Base-by-base conservation (phyloP, 116 monocot species). In the Dioscorea cayenensis region DNA sequence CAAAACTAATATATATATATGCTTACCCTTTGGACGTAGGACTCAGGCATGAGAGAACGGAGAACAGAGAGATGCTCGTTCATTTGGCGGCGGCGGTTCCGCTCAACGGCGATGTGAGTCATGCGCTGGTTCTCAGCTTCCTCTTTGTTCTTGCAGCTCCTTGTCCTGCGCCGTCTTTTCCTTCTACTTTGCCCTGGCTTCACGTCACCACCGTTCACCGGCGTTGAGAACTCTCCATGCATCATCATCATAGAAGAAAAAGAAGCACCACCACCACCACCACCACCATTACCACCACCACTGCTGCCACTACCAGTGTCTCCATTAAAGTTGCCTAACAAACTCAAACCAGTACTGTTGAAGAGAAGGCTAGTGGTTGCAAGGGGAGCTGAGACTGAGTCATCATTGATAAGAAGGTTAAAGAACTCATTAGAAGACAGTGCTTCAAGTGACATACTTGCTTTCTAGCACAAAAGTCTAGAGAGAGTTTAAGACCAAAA, bases 101-200 rank as follows among this genome's bases (percentile, higher is more conserved):
- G 81, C 78, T 92, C 92, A 52, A 92, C 92, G 65, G 92, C 88
- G 75, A 92, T 92, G 82, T 92, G 92, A 25, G 82, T 92, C 88
- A 92, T 92, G 64, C 92, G 71, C 78, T 92, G 92, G 60, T 58
- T 86, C 84, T 92, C 92, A 2, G 76, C 86, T 63, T 92, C 92
- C 71, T 85, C 92, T 74, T 88, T 84, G 84, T 86, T 88, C 84
- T 86, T 88, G 70, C 82, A 77, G 37, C 72, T 78, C 77, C 84
- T 79, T 55, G 77, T 67, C 76, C 86, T 70, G 67, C 84, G 77
- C 77, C 84, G 51, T 78, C 81, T 22, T 81, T 83, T 92, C 77
- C 83, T 83, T 65, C 79, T 76, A 59, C 43, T 67, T 23, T 59
- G 43, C 4, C 64, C 67, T 17, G 68, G 60, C 49, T 36, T 25